Evolutionary conservation across 257 asterid genomes (phyloP), one percentile per base, ranked within the genome.

Genomic region (Coffea eugenioides): DNA sequence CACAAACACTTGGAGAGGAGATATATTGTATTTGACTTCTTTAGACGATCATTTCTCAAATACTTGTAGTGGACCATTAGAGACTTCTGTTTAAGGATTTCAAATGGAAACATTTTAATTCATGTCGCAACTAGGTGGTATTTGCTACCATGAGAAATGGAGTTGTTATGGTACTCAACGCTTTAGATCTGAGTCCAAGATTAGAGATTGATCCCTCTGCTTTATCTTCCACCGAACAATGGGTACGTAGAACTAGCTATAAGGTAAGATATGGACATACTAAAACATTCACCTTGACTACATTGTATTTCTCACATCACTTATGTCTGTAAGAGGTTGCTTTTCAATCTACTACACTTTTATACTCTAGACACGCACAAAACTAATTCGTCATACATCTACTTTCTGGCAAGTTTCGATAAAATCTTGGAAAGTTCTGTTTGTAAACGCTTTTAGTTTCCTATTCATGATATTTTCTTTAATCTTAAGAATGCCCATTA

Each of bases 91-190:
- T 85, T 91, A 0, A 80, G 91, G 81, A 90, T 92, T 46, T 81
- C 82, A 45, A 87, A 90, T 67, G 97, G 93, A 20, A 20, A 79
- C 92, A 2, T n/a, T 88, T 90, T 39, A 27, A 27, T 49, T 93
- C 97, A 25, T 83, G 91, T 34, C 91, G 90, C 71, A 66, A 85
- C 74, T 71, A 83, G 71, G 70, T 83, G 73, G 83, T 93, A 6
- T 93, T 89, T 77, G 88, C 91, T 76, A 81, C 84, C 14, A 84
- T 91, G 91, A 89, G 74, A 79, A 90, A 86, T 34, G 94, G 97
- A 10, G 85, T 89, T 49, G 41, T 91, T 12, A 66, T 93, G 79
- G 86, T 91, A 75, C 90, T 93, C 15, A 64, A 67, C 54, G 85
- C 89, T 68, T 77, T 83, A 2, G 91, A 89, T 79, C 90, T 93